Conservation (phyloP, 169 alveolate genomes). For the Cryptosporidium canis region DNA sequence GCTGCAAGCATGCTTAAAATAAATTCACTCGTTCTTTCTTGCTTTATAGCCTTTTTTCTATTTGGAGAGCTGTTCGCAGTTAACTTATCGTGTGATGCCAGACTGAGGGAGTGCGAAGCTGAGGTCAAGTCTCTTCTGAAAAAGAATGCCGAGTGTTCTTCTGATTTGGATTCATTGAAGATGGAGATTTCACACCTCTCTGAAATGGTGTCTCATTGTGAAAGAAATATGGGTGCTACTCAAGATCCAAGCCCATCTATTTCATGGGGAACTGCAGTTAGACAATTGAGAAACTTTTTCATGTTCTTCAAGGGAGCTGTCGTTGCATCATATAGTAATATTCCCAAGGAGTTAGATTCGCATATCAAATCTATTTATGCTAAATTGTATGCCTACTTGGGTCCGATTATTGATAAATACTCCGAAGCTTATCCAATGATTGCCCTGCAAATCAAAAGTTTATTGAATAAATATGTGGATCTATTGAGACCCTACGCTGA, state of each 20-base stretch:
- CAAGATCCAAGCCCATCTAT: background rate
- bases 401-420: conserved; percentile 24
- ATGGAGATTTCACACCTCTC: conserved; percentile 43
- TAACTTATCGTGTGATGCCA: conserved; percentile 34
- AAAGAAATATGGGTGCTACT: background rate
- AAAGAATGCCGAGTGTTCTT: conserved; percentile 47
- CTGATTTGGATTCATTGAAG: conserved; percentile 36
- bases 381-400: background rate
- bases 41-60: background rate
- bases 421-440: conserved; percentile 2
- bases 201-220: conserved; percentile 11
- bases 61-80: conserved; percentile 6
- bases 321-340: background rate
- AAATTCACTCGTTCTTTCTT: background rate
- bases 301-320: conserved; percentile 2
- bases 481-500: conserved; percentile 12
- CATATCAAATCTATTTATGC: background rate
- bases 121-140: conserved; percentile 51
- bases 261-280: conserved; percentile 7
- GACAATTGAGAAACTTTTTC: conserved; percentile 4
- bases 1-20: conserved; percentile 8
- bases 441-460: background rate
- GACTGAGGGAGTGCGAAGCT: conserved; percentile 57
- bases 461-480: background rate
- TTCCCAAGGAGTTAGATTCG: conserved; percentile 40